Evolutionary conservation across 163 green algal species (phyloP), one percentile per base, ranked within the genome.

Genomic region (Prototheca stagnorum): DNA sequence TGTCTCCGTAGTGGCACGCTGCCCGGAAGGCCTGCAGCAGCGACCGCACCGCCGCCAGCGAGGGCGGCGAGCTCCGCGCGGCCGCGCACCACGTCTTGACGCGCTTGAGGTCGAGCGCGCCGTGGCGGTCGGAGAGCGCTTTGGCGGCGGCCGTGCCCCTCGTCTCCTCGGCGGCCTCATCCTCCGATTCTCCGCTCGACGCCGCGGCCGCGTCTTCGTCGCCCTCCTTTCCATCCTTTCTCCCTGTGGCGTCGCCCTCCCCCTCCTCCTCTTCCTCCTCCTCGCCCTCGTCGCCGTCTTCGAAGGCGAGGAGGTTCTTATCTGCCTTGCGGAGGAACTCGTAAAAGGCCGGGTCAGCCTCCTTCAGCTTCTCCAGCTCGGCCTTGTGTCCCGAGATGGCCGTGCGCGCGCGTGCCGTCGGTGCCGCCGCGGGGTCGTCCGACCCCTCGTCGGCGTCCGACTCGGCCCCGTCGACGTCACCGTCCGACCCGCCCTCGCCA

Each of bases 1-100:
- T 60, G 50, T 95, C 88, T 5, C 88, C 88, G 59, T 92, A 90
- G 60, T 95, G 88, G 62, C 79, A 93, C 2, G 87, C 87, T 16
- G 74, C 49, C n/a, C 88, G 53, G 48, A 75, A 86, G 1, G 69
- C 72, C 49, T 73, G 59, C 33, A 69, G 31, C 8, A 79, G 26
- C 29, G 48, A 64, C 16, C 64, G 65, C 51, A 89, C 57, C 1
- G 77, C 64, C 1, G 61, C 57, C 26, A 86, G 42, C 8, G 61
- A 71, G 9, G 62, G 66, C 22, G 64, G 60, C 2, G 65, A n/a
- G n/a, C n/a, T 55, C 21, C 57, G 64, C 3, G 79, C 79, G 0
- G 67, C 70, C 8, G 57, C 44, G 44, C 72, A 81, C 78, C 81
- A 93, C 7, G 42, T 39, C 3, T 77, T 65, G n/a, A 95, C 70